Percentiles rank a stretch among this genome's conserved stretches.
phyloP scores from a whole-genome alignment of 2,329 filamentous ascomycete genomes.

The Hypoxylon rubiginosum region DNA sequence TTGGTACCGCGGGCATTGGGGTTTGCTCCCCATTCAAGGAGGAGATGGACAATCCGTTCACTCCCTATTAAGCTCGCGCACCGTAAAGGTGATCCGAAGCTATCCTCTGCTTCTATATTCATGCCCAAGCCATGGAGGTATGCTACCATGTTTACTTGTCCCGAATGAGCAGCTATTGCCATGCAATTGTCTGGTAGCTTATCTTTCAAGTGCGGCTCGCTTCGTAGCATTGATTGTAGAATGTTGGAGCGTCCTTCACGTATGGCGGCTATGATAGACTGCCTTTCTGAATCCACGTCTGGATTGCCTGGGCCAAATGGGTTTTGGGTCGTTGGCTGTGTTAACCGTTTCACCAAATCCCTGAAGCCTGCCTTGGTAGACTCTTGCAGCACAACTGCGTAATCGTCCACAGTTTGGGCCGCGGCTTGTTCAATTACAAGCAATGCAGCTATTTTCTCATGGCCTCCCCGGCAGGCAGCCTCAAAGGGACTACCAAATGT shows the following conservation, averaged over 20 bases:
- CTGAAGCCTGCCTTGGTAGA: neutral
- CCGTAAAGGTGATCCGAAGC: neutral
- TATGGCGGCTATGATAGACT: too few relatives aligned
- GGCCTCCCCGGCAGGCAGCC: neutral
- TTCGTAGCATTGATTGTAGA: too few relatives aligned
- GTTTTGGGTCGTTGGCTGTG: too few relatives aligned
- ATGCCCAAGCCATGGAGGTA: neutral
- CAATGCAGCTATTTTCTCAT: neutral
- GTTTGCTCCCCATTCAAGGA: too few relatives aligned
- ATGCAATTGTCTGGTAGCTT: neutral
- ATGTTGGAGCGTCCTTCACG: too few relatives aligned
- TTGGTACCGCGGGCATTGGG: too few relatives aligned
- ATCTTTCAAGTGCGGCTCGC: neutral
- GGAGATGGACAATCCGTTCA: too few relatives aligned
- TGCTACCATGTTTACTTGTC: neutral
- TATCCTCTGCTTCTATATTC: neutral
- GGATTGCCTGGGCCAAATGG: too few relatives aligned
- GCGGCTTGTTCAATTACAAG: neutral
- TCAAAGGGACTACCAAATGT: neutral
- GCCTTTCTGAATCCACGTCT: too few relatives aligned
- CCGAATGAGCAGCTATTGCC: neutral
- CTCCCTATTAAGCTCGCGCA: neutral
- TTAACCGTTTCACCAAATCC: too few relatives aligned
- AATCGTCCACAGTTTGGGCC: neutral
- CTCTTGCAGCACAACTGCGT: neutral